Evolutionary conservation across 2,329 filamentous ascomycete species (phyloP).

Genomic region (Colletotrichum spinosum): DNA sequence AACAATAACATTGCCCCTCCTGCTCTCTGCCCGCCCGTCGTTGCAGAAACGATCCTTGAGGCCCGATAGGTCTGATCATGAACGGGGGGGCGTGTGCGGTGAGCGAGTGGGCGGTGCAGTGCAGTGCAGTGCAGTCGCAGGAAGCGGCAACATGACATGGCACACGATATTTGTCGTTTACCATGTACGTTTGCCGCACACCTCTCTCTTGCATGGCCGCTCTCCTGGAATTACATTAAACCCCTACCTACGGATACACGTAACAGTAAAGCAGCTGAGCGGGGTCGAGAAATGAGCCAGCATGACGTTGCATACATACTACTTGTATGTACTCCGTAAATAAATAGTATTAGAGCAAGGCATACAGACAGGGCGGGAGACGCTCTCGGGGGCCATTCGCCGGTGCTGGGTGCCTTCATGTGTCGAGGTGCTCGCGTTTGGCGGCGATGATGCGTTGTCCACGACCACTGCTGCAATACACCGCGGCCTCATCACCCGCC

Average conservation of each 20-base stretch:
- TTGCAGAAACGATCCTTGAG: conserved; percentile 10
- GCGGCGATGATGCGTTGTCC: conserved; percentile 17
- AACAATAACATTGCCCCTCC: not conserved
- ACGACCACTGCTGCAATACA: not conserved
- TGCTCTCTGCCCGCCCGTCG: conserved; percentile 2
- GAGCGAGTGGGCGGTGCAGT: not conserved
- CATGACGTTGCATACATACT: conserved; percentile 2
- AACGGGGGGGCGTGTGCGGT: not conserved
- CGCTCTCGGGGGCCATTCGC: not conserved
- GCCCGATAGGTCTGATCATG: conserved; percentile 7
- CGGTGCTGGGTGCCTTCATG: not conserved
- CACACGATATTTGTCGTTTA: too few relatives aligned
- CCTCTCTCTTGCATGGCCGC: too few relatives aligned
- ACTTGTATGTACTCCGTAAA: too few relatives aligned
- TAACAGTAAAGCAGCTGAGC: not conserved
- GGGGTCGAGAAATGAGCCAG: conserved; percentile 5
- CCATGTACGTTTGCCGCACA: too few relatives aligned
- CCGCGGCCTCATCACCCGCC: not conserved
- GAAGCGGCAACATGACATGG: too few relatives aligned
- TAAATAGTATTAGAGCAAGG: not conserved
- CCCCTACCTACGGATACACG: too few relatives aligned
- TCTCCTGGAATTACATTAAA: too few relatives aligned
- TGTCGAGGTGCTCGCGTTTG: not conserved
- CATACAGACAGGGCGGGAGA: conserved; percentile 8
- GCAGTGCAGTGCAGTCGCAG: not conserved